Evolutionary conservation across 768 basidiomycete genomes (phyloP), one percentile per base, ranked within the genome.

Genomic region (Melanogaster broomeanus): DNA sequence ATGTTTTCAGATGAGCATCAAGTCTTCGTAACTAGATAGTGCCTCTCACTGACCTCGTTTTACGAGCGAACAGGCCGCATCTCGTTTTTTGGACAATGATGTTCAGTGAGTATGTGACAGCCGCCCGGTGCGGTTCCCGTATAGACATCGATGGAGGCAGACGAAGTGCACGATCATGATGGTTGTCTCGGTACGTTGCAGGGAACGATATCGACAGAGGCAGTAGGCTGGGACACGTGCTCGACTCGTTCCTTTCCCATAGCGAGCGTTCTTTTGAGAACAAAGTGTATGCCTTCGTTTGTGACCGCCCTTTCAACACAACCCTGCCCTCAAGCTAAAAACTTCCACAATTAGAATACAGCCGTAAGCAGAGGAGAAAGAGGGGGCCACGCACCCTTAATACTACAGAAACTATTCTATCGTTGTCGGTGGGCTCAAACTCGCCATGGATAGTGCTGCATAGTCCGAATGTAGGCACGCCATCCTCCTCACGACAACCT

Each of bases 61-160:
- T 48, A 9, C 19, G 53, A 25, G 53, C 35, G 44, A 69, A 68
- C 37, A 71, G 19, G 6, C 60, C 27, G 10, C 16, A 34, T 27
- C 47, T 35, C 21, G 34, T 40, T 47, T 56, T 69, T 41, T 53
- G 56, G 6, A 71, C 63, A 6, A 64, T 15, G 24, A 69, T 45
- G 7, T 49, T 60, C n/a, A 69, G 45, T 9, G 63, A 61, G 51
- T 69, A 48, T 4, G 60, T 52, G 19, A 69, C 57, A n/a, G 55
- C 55, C 42, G 56, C 63, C 27, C 55, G 62, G 35, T 52, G 57
- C 12, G 69, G 69, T 16, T 48, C n/a, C 21, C 22, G 48, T 42
- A 69, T 45, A 13, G 61, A 61, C 55, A 69, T 59, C 12, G 69
- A 67, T 28, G 69, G 68, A 0, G 68, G 68, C 13, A 71, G 58